Percentiles rank a stretch among this genome's conserved stretches.
Conservation (phyloP, 495 filamentous ascomycete species). For the Parathielavia appendiculata region DNA sequence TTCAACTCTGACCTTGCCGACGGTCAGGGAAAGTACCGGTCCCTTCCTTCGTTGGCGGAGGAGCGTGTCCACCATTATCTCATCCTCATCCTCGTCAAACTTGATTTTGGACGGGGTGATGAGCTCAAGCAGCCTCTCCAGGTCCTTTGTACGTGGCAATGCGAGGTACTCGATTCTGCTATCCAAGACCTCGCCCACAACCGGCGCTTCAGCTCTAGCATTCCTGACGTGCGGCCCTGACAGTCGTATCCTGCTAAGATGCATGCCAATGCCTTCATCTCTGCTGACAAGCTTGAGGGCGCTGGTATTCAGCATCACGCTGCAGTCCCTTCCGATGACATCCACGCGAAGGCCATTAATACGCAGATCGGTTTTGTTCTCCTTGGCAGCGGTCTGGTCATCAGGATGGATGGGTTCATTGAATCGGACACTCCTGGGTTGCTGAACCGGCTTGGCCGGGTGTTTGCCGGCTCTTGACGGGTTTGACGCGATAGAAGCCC, state of each 20-base stretch:
- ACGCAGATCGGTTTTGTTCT: constrained; percentile 67
- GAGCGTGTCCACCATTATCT: constrained; percentile 90
- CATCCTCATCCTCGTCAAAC: constrained; percentile 79
- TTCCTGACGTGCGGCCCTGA: constrained; percentile 59
- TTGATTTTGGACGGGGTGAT: constrained; percentile 89
- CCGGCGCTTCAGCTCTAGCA: constrained; percentile 46
- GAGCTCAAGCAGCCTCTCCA: constrained; percentile 75
- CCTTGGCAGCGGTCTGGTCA: constrained; percentile 40
- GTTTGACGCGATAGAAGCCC: constrained; percentile 74
- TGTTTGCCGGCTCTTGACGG: constrained; percentile 47
- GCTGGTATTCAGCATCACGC: constrained; percentile 65
- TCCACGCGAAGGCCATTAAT: constrained; percentile 71
- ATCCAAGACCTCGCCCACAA: constrained; percentile 50
- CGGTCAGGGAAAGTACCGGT: constrained; percentile 66
- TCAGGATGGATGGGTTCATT: constrained; percentile 50
- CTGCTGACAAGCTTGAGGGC: constrained; percentile 74
- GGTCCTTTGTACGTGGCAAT: constrained; percentile 69
- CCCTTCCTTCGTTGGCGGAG: constrained; percentile 87
- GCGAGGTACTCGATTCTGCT: constrained; percentile 69
- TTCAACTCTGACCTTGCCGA: constrained; percentile 55
- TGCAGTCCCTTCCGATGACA: constrained; percentile 70
- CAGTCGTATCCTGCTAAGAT: constrained; percentile 69
- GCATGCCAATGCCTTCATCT: constrained; percentile 60
- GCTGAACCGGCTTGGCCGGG: constrained; percentile 35
- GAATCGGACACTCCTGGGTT: constrained; percentile 67